Evolutionary conservation across 257 asterid genomes (phyloP).

Genomic region (Solanum sejunctum): DNA sequence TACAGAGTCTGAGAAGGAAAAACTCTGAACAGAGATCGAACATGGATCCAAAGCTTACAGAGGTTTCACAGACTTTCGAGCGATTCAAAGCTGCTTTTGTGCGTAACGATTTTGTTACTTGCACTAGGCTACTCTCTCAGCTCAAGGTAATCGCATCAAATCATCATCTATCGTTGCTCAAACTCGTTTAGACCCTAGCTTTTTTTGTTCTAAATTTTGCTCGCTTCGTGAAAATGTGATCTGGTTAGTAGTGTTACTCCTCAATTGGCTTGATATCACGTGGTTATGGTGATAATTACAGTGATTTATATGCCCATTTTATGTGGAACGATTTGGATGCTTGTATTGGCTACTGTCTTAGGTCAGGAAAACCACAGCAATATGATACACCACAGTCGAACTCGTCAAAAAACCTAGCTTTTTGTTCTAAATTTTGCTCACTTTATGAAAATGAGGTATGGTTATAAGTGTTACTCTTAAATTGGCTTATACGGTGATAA

Average conservation of each 20-base stretch:
- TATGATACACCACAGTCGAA: background rate
- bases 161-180: background rate
- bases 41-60: slow-evolving; percentile 68
- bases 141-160: slow-evolving; percentile 47
- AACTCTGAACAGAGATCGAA: background rate
- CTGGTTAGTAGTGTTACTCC: background rate
- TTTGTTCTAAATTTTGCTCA: background rate
- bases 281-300: background rate
- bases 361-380: slow-evolving; percentile 41
- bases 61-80: slow-evolving; percentile 52
- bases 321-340: slow-evolving; percentile 52
- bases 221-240: background rate
- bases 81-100: slow-evolving; percentile 67
- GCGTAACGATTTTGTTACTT: slow-evolving; percentile 60
- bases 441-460: background rate
- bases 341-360: slow-evolving; percentile 46
- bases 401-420: background rate
- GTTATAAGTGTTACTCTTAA: background rate
- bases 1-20: background rate
- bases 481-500: background rate
- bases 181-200: background rate
- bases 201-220: background rate
- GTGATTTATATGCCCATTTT: slow-evolving; percentile 22
- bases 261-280: background rate
- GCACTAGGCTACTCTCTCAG: slow-evolving; percentile 47